phyloP scores from a whole-genome alignment of 768 basidiomycete genomes.

The Leccinellum rugosiceps region DNA sequence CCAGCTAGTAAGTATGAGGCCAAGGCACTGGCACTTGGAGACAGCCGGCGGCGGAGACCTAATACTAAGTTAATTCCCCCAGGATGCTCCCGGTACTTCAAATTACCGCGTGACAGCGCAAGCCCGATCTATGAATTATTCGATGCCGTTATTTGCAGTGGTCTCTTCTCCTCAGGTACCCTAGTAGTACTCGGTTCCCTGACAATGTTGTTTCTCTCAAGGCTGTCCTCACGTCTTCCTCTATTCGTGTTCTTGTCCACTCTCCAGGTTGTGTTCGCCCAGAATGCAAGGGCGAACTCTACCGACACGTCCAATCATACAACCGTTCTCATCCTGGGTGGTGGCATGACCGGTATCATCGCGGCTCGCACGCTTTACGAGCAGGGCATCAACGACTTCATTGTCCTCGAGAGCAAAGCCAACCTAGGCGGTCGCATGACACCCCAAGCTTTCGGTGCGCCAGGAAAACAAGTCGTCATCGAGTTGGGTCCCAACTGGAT shows the following conservation, averaged over 20 bases:
- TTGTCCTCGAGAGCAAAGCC: constrained; percentile 57
- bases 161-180: too few species aligned
- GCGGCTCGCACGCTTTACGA: constrained; percentile 58
- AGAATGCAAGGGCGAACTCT: background rate
- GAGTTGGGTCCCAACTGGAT: constrained; percentile 65
- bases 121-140: too few species aligned
- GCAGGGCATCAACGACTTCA: constrained; percentile 51
- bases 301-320: constrained; percentile 12
- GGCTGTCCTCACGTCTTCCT: background rate
- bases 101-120: too few species aligned
- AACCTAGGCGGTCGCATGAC: constrained; percentile 66
- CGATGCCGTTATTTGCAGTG: too few species aligned
- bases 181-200: background rate
- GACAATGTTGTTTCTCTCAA: constrained; percentile 11
- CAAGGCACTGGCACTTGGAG: too few species aligned
- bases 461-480: constrained; percentile 38
- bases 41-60: too few species aligned
- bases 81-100: too few species aligned
- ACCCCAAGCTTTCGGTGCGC: constrained; percentile 40
- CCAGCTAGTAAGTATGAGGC: too few species aligned
- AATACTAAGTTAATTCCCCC: too few species aligned
- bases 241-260: constrained; percentile 4
- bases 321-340: constrained; percentile 58
- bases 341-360: constrained; percentile 62
- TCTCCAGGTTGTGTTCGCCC: background rate